Conservation (phyloP, 345 rosid species). For the Acer saccharum region DNA sequence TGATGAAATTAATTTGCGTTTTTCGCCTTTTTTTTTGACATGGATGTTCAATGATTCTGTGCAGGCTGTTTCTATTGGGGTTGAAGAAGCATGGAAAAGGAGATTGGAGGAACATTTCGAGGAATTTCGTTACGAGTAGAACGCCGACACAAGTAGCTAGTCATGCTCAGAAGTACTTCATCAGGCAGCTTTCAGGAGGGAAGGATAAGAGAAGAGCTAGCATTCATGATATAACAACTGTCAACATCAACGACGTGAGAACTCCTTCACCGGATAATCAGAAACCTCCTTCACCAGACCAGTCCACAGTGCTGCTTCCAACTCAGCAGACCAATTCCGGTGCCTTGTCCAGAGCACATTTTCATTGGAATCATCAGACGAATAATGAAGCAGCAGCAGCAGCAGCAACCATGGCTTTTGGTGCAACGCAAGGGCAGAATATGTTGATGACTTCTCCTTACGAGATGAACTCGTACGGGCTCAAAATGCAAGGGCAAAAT, state of each 20-base stretch:
- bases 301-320: slow-evolving; percentile 16
- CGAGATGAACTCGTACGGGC: slow-evolving; percentile 38
- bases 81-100: slow-evolving; percentile 96
- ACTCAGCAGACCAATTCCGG: slow-evolving; percentile 36
- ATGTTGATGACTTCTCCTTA: slow-evolving; percentile 43
- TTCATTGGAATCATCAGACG: slow-evolving; percentile 52
- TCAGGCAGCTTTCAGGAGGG: slow-evolving; percentile 87
- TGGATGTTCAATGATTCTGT: too few relatives aligned
- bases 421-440: slow-evolving; percentile 31
- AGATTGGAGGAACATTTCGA: slow-evolving; percentile 93
- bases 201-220: slow-evolving; percentile 97
- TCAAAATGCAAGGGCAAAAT: slow-evolving; percentile 45
- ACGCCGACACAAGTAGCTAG: slow-evolving; percentile 98
- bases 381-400: slow-evolving; percentile 35
- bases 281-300: slow-evolving; percentile 43
- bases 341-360: slow-evolving; percentile 40
- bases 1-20: too few relatives aligned
- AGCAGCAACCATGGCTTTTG: slow-evolving; percentile 42
- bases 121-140: slow-evolving; percentile 73
- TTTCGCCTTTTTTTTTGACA: too few relatives aligned
- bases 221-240: slow-evolving; percentile 96
- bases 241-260: slow-evolving; percentile 53
- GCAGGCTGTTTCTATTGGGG: slow-evolving; percentile 64
- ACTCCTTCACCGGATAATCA: slow-evolving; percentile 54
- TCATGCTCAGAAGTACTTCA: slow-evolving; percentile 96